A percentile compares a stretch with the other conserved stretches of the same genome.
phyloP scores from a whole-genome alignment of 2,329 filamentous ascomycete genomes.

The Pseudogymnoascus sp. region DNA sequence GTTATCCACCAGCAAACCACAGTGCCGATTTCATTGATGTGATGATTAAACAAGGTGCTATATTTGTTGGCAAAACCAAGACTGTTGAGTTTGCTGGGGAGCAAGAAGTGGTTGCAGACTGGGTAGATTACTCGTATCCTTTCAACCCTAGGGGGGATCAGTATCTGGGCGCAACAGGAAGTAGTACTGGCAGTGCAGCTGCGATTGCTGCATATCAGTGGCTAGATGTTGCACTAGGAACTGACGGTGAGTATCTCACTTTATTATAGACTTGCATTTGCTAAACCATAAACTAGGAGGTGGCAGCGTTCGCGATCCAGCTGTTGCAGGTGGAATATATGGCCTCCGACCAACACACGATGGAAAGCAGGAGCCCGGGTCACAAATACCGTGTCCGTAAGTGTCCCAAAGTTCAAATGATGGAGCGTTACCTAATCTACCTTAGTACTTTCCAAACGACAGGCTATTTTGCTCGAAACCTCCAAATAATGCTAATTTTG shows the following conservation, averaged over 20 bases:
- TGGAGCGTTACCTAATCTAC: not conserved
- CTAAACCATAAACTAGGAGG: not conserved
- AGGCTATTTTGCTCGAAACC: not conserved
- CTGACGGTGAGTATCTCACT: conserved; percentile 28
- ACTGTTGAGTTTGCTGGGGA: conserved; percentile 38
- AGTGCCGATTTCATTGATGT: conserved; percentile 45
- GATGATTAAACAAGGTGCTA: conserved; percentile 51
- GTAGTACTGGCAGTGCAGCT: conserved; percentile 38
- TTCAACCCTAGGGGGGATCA: conserved; percentile 39
- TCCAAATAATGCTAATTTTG: not conserved
- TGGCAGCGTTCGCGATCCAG: not conserved
- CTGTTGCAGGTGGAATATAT: too few relatives aligned
- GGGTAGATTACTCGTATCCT: conserved; percentile 34
- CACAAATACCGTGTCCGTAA: not conserved
- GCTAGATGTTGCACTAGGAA: conserved; percentile 42
- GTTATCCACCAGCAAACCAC: conserved; percentile 38
- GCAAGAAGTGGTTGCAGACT: conserved; percentile 32
- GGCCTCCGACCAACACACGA: not conserved
- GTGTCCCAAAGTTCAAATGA: not conserved
- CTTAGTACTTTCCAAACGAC: not conserved
- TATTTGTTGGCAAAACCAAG: conserved; percentile 46
- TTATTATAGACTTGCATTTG: not conserved
- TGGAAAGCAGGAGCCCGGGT: not conserved
- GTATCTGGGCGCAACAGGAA: conserved; percentile 39
- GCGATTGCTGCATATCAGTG: conserved; percentile 37